Evolutionary conservation across 1,284 basidiomycete species (phyloP), one percentile per base, ranked within the genome.

Genomic region (Neonothopanus nambi): DNA sequence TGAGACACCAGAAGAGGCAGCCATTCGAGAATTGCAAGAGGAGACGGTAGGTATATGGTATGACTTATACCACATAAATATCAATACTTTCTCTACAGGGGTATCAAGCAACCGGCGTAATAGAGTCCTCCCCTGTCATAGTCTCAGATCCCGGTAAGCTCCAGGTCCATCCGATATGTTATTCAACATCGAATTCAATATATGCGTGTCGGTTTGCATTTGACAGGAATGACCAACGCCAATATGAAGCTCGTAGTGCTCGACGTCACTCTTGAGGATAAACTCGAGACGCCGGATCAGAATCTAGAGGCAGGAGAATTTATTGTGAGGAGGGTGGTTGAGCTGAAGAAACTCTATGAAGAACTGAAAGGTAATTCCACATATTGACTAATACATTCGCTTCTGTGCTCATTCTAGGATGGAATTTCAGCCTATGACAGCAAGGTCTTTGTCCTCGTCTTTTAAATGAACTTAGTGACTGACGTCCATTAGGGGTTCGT

Each of bases 1-100:
- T 1, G 80, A 98, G 72, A 83, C 84, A 1, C 77, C 90, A 0
- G 88, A 88, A 69, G 71, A 80, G 52, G 82, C 92, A 1, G 94
- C 92, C 0, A 76, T 93, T 33, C 82, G 94, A 33, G 95, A 98
- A 65, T 78, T 98, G 7, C 77, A 87, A 61, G 95, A 98, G 71
- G 95, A 97, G 70, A 96, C 93, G 0, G 54, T 55, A 23, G n/a
- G 39, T 24, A 38, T 26, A 13, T 21, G 3, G 24, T 23, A 12
- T 5, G 39, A n/a, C 35, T 15, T 20, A 18, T 17, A 28, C 21
- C 21, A 42, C 11, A 2, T 17, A 24, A 37, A 39, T 39, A 18
- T 43, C 12, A 24, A 51, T 12, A 39, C 30, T 38, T 11, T 18
- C 33, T 30, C 11, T n/a, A 30, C 24, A 56, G 54, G 94, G 94